Evolutionary conservation across 75 land plant species (phyloP).

Genomic region (Picea sitchensis): DNA sequence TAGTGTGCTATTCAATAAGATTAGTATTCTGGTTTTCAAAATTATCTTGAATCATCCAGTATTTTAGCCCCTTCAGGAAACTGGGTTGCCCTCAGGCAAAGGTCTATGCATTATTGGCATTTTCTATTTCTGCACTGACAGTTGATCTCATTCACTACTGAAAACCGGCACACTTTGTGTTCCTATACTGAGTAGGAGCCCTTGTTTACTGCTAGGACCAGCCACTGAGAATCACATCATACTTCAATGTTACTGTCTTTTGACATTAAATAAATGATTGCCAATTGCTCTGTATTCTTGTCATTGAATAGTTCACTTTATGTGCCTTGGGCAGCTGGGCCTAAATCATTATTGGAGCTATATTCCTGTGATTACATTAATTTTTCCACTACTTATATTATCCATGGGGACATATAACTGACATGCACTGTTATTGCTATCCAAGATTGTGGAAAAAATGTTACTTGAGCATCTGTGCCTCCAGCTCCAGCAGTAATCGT

Average conservation of each 20-base stretch:
- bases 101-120: background rate
- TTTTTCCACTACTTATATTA: background rate
- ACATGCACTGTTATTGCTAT: too few relatives aligned
- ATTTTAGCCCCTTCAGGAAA: background rate
- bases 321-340: background rate
- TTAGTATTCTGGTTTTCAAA: background rate
- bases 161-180: background rate
- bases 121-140: background rate
- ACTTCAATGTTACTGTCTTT: too few relatives aligned
- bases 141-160: background rate
- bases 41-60: background rate
- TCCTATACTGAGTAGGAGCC: background rate
- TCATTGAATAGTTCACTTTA: background rate
- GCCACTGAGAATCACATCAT: background rate
- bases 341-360: background rate
- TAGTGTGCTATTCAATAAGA: background rate
- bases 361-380: background rate
- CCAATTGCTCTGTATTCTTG: background rate
- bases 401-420: background rate
- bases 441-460: background rate
- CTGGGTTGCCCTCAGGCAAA: background rate
- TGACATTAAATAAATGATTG: background rate
- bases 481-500: conserved; percentile 94
- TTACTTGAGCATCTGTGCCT: conserved; percentile 98
- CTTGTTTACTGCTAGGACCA: background rate